Conservation (phyloP, 805 yeast species). For the Pichia rugopelliculosa region DNA sequence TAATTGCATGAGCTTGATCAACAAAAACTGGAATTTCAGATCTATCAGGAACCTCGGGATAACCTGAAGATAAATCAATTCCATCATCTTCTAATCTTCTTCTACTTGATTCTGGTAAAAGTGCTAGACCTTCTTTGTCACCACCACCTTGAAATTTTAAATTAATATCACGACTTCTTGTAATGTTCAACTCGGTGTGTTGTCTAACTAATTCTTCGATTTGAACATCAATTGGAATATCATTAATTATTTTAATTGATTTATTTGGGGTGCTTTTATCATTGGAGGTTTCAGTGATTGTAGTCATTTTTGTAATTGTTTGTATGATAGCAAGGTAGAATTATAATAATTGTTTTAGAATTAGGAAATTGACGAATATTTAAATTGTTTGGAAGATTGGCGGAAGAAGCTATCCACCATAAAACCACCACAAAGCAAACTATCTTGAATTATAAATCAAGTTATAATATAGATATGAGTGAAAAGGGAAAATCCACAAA, state of each 20-base stretch:
- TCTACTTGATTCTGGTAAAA: constrained; percentile 22
- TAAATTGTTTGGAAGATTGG: no score
- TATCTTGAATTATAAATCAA: no score
- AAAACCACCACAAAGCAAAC: no score
- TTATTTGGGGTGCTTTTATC: not conserved
- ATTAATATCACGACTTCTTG: constrained; percentile 1
- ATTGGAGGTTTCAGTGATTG: not conserved
- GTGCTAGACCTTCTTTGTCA: constrained; percentile 17
- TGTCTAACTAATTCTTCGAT: constrained; percentile 14
- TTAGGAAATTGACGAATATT: no score
- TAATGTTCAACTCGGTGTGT: constrained; percentile 6
- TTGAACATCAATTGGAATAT: constrained; percentile 11
- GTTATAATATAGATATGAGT: no score
- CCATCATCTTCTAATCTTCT: constrained; percentile 30
- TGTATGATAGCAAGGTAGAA: not conserved
- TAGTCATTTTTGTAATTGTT: not conserved
- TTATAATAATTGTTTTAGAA: no score
- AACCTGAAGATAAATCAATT: constrained; percentile 31
- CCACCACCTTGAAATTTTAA: constrained; percentile 8
- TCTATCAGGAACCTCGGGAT: constrained; percentile 32
- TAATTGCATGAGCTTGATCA: constrained; percentile 34
- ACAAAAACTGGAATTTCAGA: constrained; percentile 30
- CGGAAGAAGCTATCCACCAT: no score
- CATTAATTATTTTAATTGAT: not conserved
- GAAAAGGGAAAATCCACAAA: no score